Evolutionary conservation across 768 basidiomycete species (phyloP).

Genomic region (Ramaria sp.): DNA sequence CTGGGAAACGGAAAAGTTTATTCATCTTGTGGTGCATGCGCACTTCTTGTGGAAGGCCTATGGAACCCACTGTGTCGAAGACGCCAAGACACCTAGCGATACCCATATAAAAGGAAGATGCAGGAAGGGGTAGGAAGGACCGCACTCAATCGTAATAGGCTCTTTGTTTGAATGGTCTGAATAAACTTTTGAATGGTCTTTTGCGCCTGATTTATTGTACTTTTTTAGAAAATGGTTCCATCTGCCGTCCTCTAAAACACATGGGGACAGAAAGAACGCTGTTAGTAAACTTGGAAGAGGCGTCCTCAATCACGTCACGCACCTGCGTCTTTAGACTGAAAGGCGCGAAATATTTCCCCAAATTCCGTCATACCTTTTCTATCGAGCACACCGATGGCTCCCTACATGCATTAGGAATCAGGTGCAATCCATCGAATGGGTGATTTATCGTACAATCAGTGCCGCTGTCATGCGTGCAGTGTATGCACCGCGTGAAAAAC

Average conservation of each 20-base stretch:
- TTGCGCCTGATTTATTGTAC: not conserved
- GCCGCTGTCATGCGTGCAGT: constrained; percentile 64
- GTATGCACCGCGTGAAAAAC: constrained; percentile 71
- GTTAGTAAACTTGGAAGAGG: not conserved
- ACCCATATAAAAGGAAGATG: too few relatives aligned
- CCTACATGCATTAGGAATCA: constrained; percentile 25
- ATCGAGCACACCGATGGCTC: constrained; percentile 57
- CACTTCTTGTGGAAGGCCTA: constrained; percentile 58
- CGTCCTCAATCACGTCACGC: constrained; percentile 34
- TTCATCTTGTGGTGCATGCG: constrained; percentile 31
- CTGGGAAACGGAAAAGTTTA: constrained; percentile 52
- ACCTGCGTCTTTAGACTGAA: constrained; percentile 53
- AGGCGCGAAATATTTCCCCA: constrained; percentile 46
- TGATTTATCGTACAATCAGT: constrained; percentile 49
- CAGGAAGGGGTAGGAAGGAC: not conserved
- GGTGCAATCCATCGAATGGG: not conserved
- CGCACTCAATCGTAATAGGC: constrained; percentile 54
- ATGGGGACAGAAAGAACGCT: not conserved
- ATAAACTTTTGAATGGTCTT: constrained; percentile 31
- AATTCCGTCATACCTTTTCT: constrained; percentile 65
- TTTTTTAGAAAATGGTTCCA: not conserved
- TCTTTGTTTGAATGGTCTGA: constrained; percentile 31
- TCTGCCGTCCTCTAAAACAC: not conserved
- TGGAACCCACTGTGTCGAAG: too few relatives aligned
- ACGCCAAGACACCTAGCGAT: constrained; percentile 67